Evolutionary conservation across 768 basidiomycete species (phyloP).

Genomic region (Pluteus cervinus): DNA sequence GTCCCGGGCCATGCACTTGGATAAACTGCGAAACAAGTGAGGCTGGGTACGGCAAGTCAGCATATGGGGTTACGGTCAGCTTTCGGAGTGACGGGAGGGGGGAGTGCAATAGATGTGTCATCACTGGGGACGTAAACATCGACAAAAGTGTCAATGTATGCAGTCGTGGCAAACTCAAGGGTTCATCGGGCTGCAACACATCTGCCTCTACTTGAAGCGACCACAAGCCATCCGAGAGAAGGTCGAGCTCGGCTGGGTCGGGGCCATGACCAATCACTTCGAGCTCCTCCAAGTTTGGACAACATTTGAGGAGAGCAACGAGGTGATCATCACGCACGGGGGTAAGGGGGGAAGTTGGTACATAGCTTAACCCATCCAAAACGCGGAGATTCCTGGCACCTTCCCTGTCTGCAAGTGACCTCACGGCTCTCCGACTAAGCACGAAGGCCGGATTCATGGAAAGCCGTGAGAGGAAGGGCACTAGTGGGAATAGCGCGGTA

Average conservation of each 20-base stretch:
- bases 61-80: slow-evolving; percentile 68
- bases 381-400: slow-evolving; percentile 41
- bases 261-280: slow-evolving; percentile 58
- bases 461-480: slow-evolving; percentile 56
- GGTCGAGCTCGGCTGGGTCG: slow-evolving; percentile 45
- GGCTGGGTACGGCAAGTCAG: slow-evolving; percentile 55
- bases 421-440: slow-evolving; percentile 55
- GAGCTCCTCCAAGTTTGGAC: slow-evolving; percentile 53
- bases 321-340: slow-evolving; percentile 51
- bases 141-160: slow-evolving; percentile 58
- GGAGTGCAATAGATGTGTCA: slow-evolving; percentile 52
- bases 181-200: slow-evolving; percentile 33
- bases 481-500: slow-evolving; percentile 55
- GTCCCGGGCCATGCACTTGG: slow-evolving; percentile 44
- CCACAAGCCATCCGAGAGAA: slow-evolving; percentile 21
- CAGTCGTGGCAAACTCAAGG: slow-evolving; percentile 51
- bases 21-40: slow-evolving; percentile 58
- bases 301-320: slow-evolving; percentile 49
- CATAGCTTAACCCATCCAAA: slow-evolving; percentile 53
- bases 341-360: slow-evolving; percentile 24
- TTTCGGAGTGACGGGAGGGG: slow-evolving; percentile 58
- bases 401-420: slow-evolving; percentile 45
- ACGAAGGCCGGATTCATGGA: slow-evolving; percentile 49
- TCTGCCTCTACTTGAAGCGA: no score
- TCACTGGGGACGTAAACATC: slow-evolving; percentile 59